phyloP scores from a whole-genome alignment of 805 yeast genomes.

The Komagataella phaffii region DNA sequence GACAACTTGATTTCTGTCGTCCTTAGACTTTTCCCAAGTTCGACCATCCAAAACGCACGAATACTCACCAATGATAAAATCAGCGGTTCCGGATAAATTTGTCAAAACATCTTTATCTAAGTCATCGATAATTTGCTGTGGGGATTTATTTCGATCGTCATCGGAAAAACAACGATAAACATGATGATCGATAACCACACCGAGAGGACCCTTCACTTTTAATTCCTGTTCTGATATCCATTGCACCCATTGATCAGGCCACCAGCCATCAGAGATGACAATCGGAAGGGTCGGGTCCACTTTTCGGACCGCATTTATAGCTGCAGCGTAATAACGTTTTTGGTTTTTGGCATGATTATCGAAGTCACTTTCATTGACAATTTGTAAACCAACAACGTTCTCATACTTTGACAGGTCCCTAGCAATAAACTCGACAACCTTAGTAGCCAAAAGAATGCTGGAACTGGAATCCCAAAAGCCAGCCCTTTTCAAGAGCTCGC shows the following conservation, averaged over 20 bases:
- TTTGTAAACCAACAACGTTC: conserved; percentile 71
- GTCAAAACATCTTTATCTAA: conserved; percentile 36
- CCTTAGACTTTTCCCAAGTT: conserved; percentile 47
- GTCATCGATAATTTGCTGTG: conserved; percentile 48
- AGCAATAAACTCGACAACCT: conserved; percentile 47
- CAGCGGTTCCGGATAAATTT: conserved; percentile 33
- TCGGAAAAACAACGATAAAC: conserved; percentile 79
- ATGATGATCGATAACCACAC: conserved; percentile 74
- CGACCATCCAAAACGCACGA: conserved; percentile 74
- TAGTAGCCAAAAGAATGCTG: conserved; percentile 29
- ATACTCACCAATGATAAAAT: conserved; percentile 78
- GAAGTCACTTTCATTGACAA: conserved; percentile 75
- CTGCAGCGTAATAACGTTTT: conserved; percentile 49
- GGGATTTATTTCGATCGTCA: conserved; percentile 50
- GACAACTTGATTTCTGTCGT: conserved; percentile 41
- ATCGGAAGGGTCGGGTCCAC: conserved; percentile 50
- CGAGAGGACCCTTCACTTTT: conserved; percentile 24
- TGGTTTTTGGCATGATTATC: conserved; percentile 39
- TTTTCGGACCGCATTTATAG: conserved; percentile 43
- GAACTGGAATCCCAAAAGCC: conserved; percentile 46
- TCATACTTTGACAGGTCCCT: conserved; percentile 40
- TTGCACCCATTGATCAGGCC: conserved; percentile 65
- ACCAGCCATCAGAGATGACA: conserved; percentile 89
- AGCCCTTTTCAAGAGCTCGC: conserved; percentile 43
- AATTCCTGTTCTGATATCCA: conserved; percentile 37